These are phyloP conservation scores for Teunomyces funiuensis DNA, from an alignment of 805 yeast genomes.

Conservation along the genomic window DNA sequence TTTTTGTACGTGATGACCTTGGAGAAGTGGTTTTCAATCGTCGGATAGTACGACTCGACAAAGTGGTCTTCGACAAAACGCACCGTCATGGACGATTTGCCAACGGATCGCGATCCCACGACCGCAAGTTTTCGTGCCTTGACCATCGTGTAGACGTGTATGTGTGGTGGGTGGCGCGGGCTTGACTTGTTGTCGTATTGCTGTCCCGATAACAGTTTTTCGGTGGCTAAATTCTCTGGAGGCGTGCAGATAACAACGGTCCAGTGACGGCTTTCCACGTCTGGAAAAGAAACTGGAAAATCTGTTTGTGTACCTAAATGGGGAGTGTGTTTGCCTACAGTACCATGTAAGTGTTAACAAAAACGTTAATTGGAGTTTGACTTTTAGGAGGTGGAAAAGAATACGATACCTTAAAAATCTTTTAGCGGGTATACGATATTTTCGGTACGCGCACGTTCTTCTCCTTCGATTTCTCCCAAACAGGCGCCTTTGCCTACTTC, in stretches of 20 bases:
- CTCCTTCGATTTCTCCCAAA: too few species aligned
- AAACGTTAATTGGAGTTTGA: too few species aligned
- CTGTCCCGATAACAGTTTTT: background rate
- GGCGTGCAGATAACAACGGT: background rate
- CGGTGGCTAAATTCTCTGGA: background rate
- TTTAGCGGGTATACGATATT: too few species aligned
- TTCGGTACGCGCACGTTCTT: too few species aligned
- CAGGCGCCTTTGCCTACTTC: too few species aligned
- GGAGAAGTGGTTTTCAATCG: constrained; percentile 82
- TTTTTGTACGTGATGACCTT: constrained; percentile 68
- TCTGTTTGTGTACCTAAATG: too few species aligned
- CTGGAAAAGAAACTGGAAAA: too few species aligned
- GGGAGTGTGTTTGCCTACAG: too few species aligned
- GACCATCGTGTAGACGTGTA: constrained; percentile 22
- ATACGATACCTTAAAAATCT: too few species aligned
- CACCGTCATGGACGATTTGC: constrained; percentile 81
- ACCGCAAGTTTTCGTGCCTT: constrained; percentile 77
- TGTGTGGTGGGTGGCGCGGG: background rate
- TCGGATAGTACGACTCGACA: constrained; percentile 86
- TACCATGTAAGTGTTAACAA: too few species aligned
- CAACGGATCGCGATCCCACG: constrained; percentile 86
- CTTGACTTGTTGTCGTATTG: too few species aligned
- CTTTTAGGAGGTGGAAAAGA: too few species aligned
- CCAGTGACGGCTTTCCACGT: background rate
- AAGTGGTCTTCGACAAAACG: constrained; percentile 86